phyloP scores from a whole-genome alignment of 1,284 basidiomycete genomes.

The Cutaneotrichosporon sp. region DNA sequence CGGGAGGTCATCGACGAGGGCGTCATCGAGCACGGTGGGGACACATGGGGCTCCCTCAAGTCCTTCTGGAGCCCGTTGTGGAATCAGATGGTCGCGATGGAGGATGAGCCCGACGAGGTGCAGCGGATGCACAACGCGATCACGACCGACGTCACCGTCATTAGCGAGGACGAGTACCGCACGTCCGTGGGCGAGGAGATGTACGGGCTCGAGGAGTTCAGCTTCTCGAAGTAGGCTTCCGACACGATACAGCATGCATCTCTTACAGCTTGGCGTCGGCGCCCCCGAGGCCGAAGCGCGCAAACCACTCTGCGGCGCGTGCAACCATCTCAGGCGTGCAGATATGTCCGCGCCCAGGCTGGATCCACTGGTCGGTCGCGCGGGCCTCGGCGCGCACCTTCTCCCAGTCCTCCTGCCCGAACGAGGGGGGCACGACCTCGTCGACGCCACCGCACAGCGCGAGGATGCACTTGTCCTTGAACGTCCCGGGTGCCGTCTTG shows the following conservation, averaged over 20 bases:
- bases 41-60: no score
- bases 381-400: slow-evolving; percentile 1
- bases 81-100: no score
- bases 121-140: not conserved
- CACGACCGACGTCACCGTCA: not conserved
- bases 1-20: no score
- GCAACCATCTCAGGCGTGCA: slow-evolving; percentile 49
- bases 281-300: slow-evolving; percentile 12
- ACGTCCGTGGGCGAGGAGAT: no score
- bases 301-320: slow-evolving; percentile 48
- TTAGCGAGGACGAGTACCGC: not conserved
- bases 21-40: no score
- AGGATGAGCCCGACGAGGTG: not conserved
- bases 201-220: no score
- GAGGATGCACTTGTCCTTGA: slow-evolving; percentile 67
- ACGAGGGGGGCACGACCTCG: slow-evolving; percentile 38
- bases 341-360: slow-evolving; percentile 17
- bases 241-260: no score
- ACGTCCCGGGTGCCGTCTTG: slow-evolving; percentile 40
- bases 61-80: no score
- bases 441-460: slow-evolving; percentile 62
- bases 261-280: slow-evolving; percentile 4
- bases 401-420: slow-evolving; percentile 10
- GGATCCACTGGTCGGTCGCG: slow-evolving; percentile 14
- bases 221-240: no score